These are phyloP conservation scores for Thelephora ganbajun DNA, from an alignment of 768 basidiomycete species.

Conservation along the genomic window DNA sequence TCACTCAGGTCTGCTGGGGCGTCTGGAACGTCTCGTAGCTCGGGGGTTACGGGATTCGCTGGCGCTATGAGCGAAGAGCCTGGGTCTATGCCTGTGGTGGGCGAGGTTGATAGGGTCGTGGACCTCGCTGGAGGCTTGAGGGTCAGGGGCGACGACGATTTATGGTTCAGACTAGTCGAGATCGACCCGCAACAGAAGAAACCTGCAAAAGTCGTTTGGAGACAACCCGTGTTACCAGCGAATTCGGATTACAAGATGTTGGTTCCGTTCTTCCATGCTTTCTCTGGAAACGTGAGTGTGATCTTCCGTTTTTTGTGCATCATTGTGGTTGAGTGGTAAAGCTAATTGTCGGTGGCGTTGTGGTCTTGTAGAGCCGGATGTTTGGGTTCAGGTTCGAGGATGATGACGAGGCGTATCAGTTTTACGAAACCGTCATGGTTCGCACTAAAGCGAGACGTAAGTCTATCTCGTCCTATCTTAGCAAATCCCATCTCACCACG, in stretches of 20 bases:
- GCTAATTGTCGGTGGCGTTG: constrained; percentile 11
- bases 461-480: background rate
- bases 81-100: constrained; percentile 2
- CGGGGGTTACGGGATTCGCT: no score
- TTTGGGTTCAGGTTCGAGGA: constrained; percentile 47
- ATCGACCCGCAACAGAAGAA: constrained; percentile 30
- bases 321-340: background rate
- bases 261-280: constrained; percentile 85
- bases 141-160: constrained; percentile 17
- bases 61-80: no score
- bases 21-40: no score
- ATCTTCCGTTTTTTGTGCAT: background rate
- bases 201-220: constrained; percentile 35
- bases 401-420: constrained; percentile 40
- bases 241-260: constrained; percentile 65
- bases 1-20: background rate
- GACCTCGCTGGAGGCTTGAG: constrained; percentile 9
- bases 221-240: constrained; percentile 41
- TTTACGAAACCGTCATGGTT: constrained; percentile 47
- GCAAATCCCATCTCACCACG: constrained; percentile 2
- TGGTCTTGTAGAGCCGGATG: constrained; percentile 22
- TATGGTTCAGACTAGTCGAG: constrained; percentile 58
- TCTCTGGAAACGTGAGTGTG: constrained; percentile 65
- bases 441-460: constrained; percentile 27
- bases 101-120: constrained; percentile 11